Evolutionary conservation across 148 eudicot genomes (phyloP), one percentile per base, ranked within the genome.

Genomic region (Beta vulgaris): DNA sequence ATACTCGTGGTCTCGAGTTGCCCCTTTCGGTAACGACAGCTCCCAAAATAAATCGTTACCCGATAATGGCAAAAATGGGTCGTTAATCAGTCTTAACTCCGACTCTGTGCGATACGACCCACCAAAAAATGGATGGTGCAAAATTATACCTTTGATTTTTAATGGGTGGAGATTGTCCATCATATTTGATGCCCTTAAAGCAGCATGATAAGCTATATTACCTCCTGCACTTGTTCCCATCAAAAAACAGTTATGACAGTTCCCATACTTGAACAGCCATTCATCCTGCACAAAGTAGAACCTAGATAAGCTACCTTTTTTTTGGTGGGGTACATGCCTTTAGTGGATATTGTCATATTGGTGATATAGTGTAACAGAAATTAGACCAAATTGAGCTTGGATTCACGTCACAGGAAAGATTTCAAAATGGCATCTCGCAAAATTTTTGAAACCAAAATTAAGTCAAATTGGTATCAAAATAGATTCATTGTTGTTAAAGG

Each of bases 21-120:
- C 80, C 7, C 91, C 90, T 3, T 29, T 32, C 0, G 93, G 93
- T 81, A 90, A 79, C 1, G 82, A 77, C 21, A 90, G 77, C 29
- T 84, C 87, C 93, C 93, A 90, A 57, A 83, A 76, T 54, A 85
- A 48, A 42, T 90, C 93, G 16, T n/a, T 83, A 1, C 81, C 83
- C 2, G 82, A 75, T 32, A 90, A 21, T 4, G 93, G 90, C 48
- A 90, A 58, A 25, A 55, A 48, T 48, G 68, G 72, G 62, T 86
- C 77, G 16, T 86, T 59, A 5, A 72, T 67, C 2, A 77, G 57
- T 42, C 80, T 80, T 2, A 76, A 9, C 76, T 87, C 89, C 1
- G 91, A 86, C 21, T 58, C 77, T 0, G 84, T 84, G 43, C 88
- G 74, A 16, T 37, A 43, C 48, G 76, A 48, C 40, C 84, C 85